A percentile compares a stretch with the other conserved stretches of the same genome.
These are phyloP conservation scores for Hamigera avellanea DNA, from an alignment of 495 filamentous ascomycete genomes.

Conservation along the genomic window DNA sequence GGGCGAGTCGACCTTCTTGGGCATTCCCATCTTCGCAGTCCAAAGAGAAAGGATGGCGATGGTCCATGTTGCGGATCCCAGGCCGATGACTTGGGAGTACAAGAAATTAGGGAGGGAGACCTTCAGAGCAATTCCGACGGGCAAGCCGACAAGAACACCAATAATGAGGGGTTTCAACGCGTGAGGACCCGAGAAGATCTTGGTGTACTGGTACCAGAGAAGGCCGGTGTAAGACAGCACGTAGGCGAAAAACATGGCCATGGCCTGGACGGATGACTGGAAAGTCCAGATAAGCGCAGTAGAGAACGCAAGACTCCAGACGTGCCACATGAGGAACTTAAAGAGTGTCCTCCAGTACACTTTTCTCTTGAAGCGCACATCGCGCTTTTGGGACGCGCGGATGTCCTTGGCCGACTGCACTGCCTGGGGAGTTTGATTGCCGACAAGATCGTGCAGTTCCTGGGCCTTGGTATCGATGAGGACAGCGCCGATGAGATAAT, in stretches of 20 bases:
- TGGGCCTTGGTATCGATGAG: constrained; percentile 46
- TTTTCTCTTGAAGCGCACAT: constrained; percentile 34
- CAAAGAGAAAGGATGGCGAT: constrained; percentile 37
- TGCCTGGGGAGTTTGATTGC: constrained; percentile 20
- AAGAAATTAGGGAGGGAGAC: constrained; percentile 21
- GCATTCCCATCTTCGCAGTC: constrained; percentile 33
- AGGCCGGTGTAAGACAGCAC: constrained; percentile 45
- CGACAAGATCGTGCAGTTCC: constrained; percentile 38
- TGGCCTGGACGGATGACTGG: constrained; percentile 24
- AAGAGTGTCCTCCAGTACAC: constrained; percentile 44
- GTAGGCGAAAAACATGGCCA: constrained; percentile 41
- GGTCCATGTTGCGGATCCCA: constrained; percentile 42
- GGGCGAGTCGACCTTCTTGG: constrained; percentile 25
- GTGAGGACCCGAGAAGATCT: constrained; percentile 45
- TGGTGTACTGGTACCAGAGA: constrained; percentile 50
- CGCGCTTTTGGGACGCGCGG: constrained; percentile 30
- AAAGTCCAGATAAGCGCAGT: constrained; percentile 44
- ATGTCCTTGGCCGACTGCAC: constrained; percentile 26
- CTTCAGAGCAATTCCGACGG: constrained; percentile 33
- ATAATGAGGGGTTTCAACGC: constrained; percentile 39
- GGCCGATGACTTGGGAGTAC: constrained; percentile 39
- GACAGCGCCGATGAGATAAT: constrained; percentile 49
- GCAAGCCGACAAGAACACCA: constrained; percentile 34
- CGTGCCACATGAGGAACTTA: constrained; percentile 42
- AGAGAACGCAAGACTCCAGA: constrained; percentile 43